phyloP scores from a whole-genome alignment of 1,139 yeast species.

The Pneumocystis murina region DNA sequence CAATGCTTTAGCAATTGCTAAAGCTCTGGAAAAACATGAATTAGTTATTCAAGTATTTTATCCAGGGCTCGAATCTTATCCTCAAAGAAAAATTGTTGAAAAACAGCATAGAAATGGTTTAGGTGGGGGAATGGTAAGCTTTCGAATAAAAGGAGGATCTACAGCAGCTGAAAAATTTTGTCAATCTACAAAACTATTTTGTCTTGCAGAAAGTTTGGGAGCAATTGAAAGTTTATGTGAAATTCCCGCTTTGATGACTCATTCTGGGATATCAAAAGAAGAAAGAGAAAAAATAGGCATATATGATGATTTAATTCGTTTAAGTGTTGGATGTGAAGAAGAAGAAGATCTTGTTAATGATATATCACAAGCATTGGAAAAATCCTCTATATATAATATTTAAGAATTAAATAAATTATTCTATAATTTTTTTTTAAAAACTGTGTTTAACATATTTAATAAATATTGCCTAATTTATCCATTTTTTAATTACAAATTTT shows the following conservation, averaged over 20 bases:
- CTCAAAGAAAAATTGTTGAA: slow-evolving; percentile 45
- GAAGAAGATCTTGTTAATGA: slow-evolving; percentile 63
- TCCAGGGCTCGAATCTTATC: slow-evolving; percentile 63
- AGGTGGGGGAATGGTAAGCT: slow-evolving; percentile 88
- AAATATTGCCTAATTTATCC: too few relatives aligned
- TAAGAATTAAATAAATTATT: background rate
- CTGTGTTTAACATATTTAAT: too few relatives aligned
- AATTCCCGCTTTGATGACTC: slow-evolving; percentile 81
- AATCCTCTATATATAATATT: slow-evolving; percentile 18
- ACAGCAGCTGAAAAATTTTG: slow-evolving; percentile 61
- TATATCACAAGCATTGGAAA: slow-evolving; percentile 50
- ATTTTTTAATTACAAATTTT: too few relatives aligned
- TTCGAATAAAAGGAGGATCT: slow-evolving; percentile 74
- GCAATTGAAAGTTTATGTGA: slow-evolving; percentile 79
- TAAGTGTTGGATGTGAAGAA: slow-evolving; percentile 81
- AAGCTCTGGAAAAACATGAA: slow-evolving; percentile 40
- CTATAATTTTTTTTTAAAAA: too few relatives aligned
- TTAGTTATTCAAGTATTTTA: slow-evolving; percentile 55
- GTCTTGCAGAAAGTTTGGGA: slow-evolving; percentile 80
- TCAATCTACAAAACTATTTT: slow-evolving; percentile 58
- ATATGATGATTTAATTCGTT: slow-evolving; percentile 64
- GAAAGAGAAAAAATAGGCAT: slow-evolving; percentile 74
- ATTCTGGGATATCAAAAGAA: slow-evolving; percentile 74
- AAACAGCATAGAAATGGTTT: slow-evolving; percentile 72
- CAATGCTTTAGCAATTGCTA: slow-evolving; percentile 59